Evolutionary conservation across 1,284 basidiomycete species (phyloP), one percentile per base, ranked within the genome.

Genomic region (Wallemia ichthyophaga): DNA sequence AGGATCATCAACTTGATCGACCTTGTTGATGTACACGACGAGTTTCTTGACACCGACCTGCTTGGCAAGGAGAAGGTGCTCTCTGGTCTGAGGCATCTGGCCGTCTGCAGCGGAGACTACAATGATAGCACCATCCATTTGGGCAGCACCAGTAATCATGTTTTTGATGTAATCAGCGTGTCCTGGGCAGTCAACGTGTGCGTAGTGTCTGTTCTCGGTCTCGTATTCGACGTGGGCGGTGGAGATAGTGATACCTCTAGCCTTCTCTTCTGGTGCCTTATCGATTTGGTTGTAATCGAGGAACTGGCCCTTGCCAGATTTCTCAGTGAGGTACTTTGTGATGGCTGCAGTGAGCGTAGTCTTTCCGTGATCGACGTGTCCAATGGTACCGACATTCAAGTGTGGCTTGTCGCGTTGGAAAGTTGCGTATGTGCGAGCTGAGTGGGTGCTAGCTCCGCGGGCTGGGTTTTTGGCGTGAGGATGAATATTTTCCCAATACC

Each of bases 231-330:
- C 89, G 71, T 99, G 94, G 60, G 76, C 75, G 48, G 76, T 76
- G 60, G 73, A 73, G 69, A 99, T 99, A 64, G 94, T 99, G 73
- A 99, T 98, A 75, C 94, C 94, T 72, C 94, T 86, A 61, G 92
- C 92, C 73, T 91, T 94, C 75, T 99, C 94, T 72, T 99, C 94
- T 11, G 94, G 94, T n/a, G 94, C 94, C 76, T 89, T 95, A 82
- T 99, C 94, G 68, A 99, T 99, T 72, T 89, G 81, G 60, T 78
- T 79, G 74, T 99, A 99, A 77, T 92, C 92, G 64, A 94, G 85
- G 73, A 99, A 98, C 71, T 83, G 88, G 64, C 88, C 91, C 60
- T 70, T 71, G 59, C 82, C 85, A 64, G 83, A 82, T 62, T 71
- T 69, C 64, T 82, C 78, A 37, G 92, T 74, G 60, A 98, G 79